Base-by-base conservation (phyloP, 2,329 filamentous ascomycete genomes). In the Beauveria sp. region DNA sequence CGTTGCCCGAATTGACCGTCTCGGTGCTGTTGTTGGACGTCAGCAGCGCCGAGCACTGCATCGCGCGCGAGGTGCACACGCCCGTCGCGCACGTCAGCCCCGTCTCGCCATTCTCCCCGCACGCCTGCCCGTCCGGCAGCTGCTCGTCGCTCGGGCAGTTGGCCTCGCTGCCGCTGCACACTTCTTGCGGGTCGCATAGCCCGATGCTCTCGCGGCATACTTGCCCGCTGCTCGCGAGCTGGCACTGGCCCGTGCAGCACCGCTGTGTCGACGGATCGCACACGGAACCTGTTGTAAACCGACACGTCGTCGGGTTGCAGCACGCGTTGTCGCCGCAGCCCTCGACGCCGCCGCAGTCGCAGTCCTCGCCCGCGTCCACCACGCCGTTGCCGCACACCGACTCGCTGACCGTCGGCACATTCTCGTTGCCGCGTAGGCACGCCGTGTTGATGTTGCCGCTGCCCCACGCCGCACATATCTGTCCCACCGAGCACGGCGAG, bases 371-470 rank as follows among this genome's bases (percentile, higher is more conserved):
- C 10, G 82, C 78, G 74, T 96, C 91, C 54, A 96, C 91, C 66
- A 96, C 95, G 43, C 92, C 92, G 70, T 96, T 96, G 56, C 92
- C 92, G 72, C 92, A 96, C 68, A 91, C 86, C 65, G 87, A 87
- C 57, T 86, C 88, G 0, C 85, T 87, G 65, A 93, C 89, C 16
- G 88, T 91, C 8, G 82, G 81, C 14, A 96, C 86, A 64, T 87
- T 85, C 63, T 84, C 84, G 75, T 96, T 96, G 70, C 88, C 86
- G 18, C 83, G 85, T 16, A 96, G 77, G 71, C 92, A 96, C 20
- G 69, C 74, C 0, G 85, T 86, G 59, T 88, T 88, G 69, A 95
- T 86, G 58, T 84, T 87, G 68, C 88, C 88, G 62, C 88, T 84
- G 49, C 83, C 85, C 59, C 96, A 79, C 10, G 89, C 90, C 8